phyloP scores from a whole-genome alignment of 163 green algal species.

The Coccomyxa subellipsoidea region DNA sequence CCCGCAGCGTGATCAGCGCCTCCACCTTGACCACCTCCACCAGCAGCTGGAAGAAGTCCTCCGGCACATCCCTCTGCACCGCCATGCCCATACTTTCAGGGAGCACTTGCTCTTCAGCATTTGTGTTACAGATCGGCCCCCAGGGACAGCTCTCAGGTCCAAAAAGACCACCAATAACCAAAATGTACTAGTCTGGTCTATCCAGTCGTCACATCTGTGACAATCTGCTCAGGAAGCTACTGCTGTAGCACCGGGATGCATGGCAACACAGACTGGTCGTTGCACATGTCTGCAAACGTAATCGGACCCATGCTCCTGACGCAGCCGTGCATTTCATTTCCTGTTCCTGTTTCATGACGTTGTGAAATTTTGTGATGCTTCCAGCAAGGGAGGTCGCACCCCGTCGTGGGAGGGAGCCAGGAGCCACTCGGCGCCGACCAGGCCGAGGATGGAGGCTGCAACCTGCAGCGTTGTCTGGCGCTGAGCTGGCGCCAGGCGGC shows the following conservation, averaged over 20 bases:
- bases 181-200: background rate
- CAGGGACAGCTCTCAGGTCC: too few species aligned
- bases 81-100: background rate
- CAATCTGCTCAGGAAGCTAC: too few species aligned
- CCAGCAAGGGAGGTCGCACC: background rate
- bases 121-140: too few species aligned
- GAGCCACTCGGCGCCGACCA: conserved; percentile 52
- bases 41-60: conserved; percentile 39
- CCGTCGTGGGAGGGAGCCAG: conserved; percentile 17
- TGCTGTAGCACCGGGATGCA: too few species aligned
- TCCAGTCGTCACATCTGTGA: background rate
- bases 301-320: too few species aligned
- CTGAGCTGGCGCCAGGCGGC: conserved; percentile 40
- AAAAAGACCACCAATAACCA: too few species aligned
- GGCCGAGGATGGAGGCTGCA: conserved; percentile 37
- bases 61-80: background rate
- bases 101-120: background rate
- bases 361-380: too few species aligned
- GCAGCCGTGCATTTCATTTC: too few species aligned
- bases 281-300: too few species aligned
- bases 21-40: conserved; percentile 32
- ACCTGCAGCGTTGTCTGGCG: conserved; percentile 53
- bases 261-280: too few species aligned
- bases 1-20: conserved; percentile 34
- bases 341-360: too few species aligned